Percentiles rank a stretch among this genome's conserved stretches.
Conservation (phyloP, 83 land plant genomes). For the Thuja plicata region DNA sequence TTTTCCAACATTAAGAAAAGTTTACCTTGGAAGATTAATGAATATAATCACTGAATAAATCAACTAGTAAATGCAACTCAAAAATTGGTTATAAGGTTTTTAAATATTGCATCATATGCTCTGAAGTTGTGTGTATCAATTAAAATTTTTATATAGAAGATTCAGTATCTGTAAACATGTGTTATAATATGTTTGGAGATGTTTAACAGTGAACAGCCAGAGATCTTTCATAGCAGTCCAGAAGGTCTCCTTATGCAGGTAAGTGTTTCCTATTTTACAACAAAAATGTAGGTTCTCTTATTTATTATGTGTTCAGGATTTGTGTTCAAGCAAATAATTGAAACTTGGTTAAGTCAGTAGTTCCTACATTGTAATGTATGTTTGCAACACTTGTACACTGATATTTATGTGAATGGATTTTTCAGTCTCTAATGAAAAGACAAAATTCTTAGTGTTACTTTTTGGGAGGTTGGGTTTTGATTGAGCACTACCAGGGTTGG, state of each 20-base stretch:
- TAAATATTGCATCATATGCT: background rate
- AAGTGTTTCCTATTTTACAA: background rate
- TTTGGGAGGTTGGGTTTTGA: background rate
- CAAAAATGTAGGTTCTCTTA: background rate
- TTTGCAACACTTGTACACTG: background rate
- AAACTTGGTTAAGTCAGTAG: background rate
- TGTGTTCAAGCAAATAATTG: background rate
- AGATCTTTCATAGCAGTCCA: constrained; percentile 28
- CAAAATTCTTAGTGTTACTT: background rate
- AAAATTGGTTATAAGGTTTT: background rate
- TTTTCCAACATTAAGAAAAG: background rate
- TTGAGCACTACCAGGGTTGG: background rate
- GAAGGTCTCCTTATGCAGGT: constrained; percentile 34
- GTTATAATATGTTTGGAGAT: constrained; percentile 33
- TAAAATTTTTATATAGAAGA: background rate
- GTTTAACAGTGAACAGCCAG: constrained; percentile 31
- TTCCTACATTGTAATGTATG: background rate
- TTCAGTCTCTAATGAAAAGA: constrained; percentile 13
- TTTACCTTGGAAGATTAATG: background rate
- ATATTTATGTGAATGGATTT: constrained; percentile 9
- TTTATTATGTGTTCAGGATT: background rate
- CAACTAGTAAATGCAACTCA: constrained; percentile 1
- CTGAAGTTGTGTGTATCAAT: background rate
- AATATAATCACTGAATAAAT: background rate
- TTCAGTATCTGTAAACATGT: constrained; percentile 10